Conservation (phyloP, 345 rosid species). For the Rhodomyrtus tomentosa region DNA sequence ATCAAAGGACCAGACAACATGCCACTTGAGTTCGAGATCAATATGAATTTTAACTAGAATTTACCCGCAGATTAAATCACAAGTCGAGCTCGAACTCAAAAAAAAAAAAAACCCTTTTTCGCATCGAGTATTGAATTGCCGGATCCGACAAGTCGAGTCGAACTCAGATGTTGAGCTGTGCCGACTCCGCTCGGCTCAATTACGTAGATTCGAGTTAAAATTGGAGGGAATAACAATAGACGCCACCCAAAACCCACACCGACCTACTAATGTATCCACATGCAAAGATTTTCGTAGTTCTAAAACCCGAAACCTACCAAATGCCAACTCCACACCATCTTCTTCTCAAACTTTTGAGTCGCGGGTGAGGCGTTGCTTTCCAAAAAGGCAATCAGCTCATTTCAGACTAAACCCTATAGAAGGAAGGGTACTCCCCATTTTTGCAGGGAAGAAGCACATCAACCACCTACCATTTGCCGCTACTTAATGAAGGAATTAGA, state of each 20-base stretch:
- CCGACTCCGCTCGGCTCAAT: not conserved
- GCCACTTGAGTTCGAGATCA: too few species aligned
- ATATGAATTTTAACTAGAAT: too few species aligned
- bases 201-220: not conserved
- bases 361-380: not conserved
- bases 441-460: not conserved
- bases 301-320: too few species aligned
- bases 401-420: not conserved
- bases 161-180: not conserved
- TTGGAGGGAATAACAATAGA: not conserved
- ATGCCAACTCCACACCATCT: too few species aligned
- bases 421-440: not conserved
- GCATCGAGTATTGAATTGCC: too few species aligned
- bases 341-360: too few species aligned
- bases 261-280: not conserved
- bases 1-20: too few species aligned
- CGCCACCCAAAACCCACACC: not conserved
- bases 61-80: too few species aligned
- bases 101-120: too few species aligned
- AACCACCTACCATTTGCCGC: not conserved
- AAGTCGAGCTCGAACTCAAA: not conserved
- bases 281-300: not conserved
- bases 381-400: not conserved
- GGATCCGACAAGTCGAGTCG: not conserved
- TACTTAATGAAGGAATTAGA: too few species aligned